Evolutionary conservation across 176 grass and related monocot genomes (phyloP), one percentile per base, ranked within the genome.

Genomic region (Carex pumila): DNA sequence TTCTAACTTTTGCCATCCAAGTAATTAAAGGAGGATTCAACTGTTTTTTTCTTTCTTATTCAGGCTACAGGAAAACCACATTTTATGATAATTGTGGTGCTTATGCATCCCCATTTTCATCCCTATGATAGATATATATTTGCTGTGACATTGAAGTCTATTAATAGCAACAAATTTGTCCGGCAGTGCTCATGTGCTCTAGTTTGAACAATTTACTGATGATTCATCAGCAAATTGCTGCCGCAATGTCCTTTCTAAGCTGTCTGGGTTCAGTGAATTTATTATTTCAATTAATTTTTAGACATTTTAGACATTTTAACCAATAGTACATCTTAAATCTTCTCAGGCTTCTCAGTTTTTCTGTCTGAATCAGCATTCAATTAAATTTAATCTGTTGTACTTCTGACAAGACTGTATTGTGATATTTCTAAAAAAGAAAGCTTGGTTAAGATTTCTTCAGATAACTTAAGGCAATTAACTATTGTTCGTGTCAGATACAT

Each of bases 151-250:
- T 55, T 83, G 21, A 69, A 52, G 19, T 83, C 60, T 63, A 83
- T 83, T 83, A 53, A 68, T 82, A 13, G 80, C 45, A 30, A 25
- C 9, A 67, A 47, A 64, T 30, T 58, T 82, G 61, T 54, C 62
- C 30, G 3, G 11, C 25, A 83, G 17, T 83, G 62, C 22, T 52
- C 2, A 25, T 25, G 25, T 25, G 25, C 22, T 52, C 2, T 29
- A 83, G n/a, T 83, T 83, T 83, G 81, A 83, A 83, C 80, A 50
- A 65, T 83, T 53, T 49, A 54, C 36, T 47, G 10, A 22, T 81
- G 60, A 64, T 43, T 81, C 79, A 14, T 64, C 32, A 81, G 43
- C 55, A 7, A 77, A 1, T 30, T 76, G 22, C 31, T 39, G 37
- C 6, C 0, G 12, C 3, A 77, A 31, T 2, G 0, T 77, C 25